Evolutionary conservation across 352 stramenopile genomes (phyloP).

Genomic region (Pythium scleroteichum): DNA sequence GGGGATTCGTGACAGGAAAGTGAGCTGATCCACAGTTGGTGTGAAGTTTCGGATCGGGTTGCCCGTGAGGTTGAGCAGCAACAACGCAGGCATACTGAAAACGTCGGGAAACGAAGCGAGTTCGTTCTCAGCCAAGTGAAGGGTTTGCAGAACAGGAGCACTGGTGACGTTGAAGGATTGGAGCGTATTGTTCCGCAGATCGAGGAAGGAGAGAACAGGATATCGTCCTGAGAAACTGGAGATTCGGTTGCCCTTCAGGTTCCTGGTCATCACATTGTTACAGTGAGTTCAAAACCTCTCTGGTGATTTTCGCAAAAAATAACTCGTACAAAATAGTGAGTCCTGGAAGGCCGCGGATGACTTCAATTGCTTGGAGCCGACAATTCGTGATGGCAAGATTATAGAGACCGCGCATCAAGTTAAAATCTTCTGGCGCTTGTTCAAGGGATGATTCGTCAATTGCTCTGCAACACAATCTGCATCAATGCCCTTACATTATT

Average conservation of each 20-base stretch:
- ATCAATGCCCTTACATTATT: too few species aligned
- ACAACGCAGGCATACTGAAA: not conserved
- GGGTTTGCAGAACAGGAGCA: not conserved
- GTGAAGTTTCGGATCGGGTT: slow-evolving; percentile 20
- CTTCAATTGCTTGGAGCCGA: not conserved
- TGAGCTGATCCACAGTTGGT: not conserved
- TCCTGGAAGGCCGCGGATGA: too few species aligned
- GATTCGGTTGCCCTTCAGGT: slow-evolving; percentile 2
- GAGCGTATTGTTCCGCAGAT: slow-evolving; percentile 12
- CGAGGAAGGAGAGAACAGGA: not conserved
- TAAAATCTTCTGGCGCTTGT: too few species aligned
- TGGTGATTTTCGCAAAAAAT: too few species aligned
- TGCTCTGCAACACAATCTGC: too few species aligned
- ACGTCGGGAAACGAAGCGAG: slow-evolving; percentile 8
- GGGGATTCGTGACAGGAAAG: not conserved
- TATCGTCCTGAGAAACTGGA: not conserved
- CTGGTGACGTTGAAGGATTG: slow-evolving; percentile 3
- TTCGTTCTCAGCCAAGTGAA: slow-evolving; percentile 14
- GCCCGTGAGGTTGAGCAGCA: slow-evolving; percentile 11
- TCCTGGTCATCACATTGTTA: too few species aligned
- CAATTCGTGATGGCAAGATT: too few species aligned
- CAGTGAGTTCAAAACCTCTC: too few species aligned
- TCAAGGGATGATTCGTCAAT: too few species aligned
- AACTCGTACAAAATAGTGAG: too few species aligned
- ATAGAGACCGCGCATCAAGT: too few species aligned